A percentile compares a stretch with the other conserved stretches of the same genome.
phyloP scores from a whole-genome alignment of 2,329 filamentous ascomycete species.

The Aspergillus sp. region DNA sequence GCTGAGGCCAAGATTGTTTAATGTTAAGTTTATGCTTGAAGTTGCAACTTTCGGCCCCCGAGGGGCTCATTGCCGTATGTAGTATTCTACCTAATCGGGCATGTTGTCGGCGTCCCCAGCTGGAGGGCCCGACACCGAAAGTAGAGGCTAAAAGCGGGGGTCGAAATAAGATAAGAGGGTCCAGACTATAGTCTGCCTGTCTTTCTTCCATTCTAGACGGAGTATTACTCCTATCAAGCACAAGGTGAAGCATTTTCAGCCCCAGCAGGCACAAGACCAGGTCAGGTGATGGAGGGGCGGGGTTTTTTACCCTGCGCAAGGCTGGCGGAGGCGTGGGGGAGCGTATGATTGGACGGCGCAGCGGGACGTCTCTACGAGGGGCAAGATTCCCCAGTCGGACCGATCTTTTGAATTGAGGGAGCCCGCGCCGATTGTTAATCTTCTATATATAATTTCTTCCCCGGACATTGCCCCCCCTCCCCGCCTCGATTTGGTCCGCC shows the following conservation, averaged over 20 bases:
- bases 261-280: neutral
- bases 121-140: neutral
- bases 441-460: neutral
- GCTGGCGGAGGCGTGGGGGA: neutral
- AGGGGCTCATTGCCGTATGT: no score
- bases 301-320: constrained; percentile 1
- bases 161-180: neutral
- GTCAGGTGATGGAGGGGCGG: neutral
- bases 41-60: no score
- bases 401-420: neutral
- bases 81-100: no score
- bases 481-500: neutral
- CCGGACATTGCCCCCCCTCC: neutral
- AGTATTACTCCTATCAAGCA: neutral
- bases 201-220: neutral
- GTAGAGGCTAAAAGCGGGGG: neutral
- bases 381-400: constrained; percentile 8
- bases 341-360: neutral
- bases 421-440: neutral
- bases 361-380: neutral
- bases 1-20: no score
- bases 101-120: no score
- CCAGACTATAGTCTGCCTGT: neutral
- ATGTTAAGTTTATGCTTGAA: no score
- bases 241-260: neutral